Evolutionary conservation across 129 eudicot genomes (phyloP), one percentile per base, ranked within the genome.

Genomic region (Apium graveolens): DNA sequence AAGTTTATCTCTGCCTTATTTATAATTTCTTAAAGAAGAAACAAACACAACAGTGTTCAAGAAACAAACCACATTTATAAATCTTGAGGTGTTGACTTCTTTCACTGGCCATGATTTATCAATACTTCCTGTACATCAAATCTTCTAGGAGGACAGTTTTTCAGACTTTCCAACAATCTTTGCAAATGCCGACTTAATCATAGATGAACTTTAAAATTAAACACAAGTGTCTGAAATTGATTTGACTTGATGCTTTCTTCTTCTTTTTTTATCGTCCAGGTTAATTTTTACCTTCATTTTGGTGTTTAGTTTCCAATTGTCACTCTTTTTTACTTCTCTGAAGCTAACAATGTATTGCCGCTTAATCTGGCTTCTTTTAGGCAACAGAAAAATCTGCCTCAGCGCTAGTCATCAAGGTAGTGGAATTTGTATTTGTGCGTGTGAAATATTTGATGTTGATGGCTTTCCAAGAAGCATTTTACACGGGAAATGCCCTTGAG

Each of bases 401-500:
- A 13, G 41, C 69, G 57, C 55, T 90, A 77, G 45, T 87, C n/a
- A 7, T 70, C 37, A 65, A 79, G 73, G 91, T 85, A 20, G 27
- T 76, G 34, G 51, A 73, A 17, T 24, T 87, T 53, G 80, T 74
- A 1, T 16, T 90, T 42, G 78, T 90, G 70, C 95, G 91, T 0
- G 41, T 73, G 24, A 83, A 81, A 62, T 82, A 45, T 44, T n/a
- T 85, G 4, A 77, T 80, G 6, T 74, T 90, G 24, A 24, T 82
- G 5, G 76, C 32, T 2, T 85, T 85, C 62, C 16, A 78, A 39
- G 95, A 90, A 78, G 73, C 53, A 49, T n/a, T 90, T 77, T 55
- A 90, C 95, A 38, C 85, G 91, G 83, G 80, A 85, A 31, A 81
- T 85, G 83, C 90, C 87, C 32, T 43, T 80, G 65, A 87, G 95